Evolutionary conservation across 768 basidiomycete genomes (phyloP).

Genomic region (Tubosaeta brunneosetosa): DNA sequence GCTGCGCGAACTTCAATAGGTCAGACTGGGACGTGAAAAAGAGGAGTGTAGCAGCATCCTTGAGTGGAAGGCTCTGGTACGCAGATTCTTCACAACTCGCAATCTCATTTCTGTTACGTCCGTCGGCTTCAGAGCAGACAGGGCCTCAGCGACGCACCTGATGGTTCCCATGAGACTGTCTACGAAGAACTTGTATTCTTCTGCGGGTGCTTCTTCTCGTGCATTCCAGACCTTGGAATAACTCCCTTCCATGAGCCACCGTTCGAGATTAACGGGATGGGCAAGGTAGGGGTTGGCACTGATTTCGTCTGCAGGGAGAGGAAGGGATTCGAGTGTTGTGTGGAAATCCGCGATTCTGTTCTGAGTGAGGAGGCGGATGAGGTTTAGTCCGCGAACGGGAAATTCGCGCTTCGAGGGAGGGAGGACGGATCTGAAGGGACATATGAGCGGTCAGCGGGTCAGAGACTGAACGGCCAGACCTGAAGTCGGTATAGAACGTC

Average conservation of each 20-base stretch:
- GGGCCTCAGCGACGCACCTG: constrained; percentile 45
- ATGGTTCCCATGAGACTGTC: constrained; percentile 94
- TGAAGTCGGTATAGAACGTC: constrained; percentile 84
- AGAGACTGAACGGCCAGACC: constrained; percentile 37
- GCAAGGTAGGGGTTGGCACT: constrained; percentile 67
- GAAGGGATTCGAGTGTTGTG: constrained; percentile 89
- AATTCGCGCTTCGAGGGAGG: constrained; percentile 84
- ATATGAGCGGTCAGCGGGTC: constrained; percentile 1
- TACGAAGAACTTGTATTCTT: constrained; percentile 93
- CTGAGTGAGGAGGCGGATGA: constrained; percentile 91
- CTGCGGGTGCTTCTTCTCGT: constrained; percentile 84
- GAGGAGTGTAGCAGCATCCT: constrained; percentile 84
- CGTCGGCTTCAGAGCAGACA: constrained; percentile 2
- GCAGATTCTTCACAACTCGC: constrained; percentile 94
- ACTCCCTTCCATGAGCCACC: constrained; percentile 98
- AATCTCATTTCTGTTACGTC: constrained; percentile 76
- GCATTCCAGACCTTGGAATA: constrained; percentile 99
- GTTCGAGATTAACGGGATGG: constrained; percentile 88
- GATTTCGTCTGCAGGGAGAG: constrained; percentile 62
- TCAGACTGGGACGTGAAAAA: constrained; percentile 87
- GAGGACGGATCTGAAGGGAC: constrained; percentile 52
- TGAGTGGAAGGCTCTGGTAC: constrained; percentile 85
- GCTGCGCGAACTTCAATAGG: constrained; percentile 73
- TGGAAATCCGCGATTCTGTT: constrained; percentile 98
- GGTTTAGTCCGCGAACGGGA: constrained; percentile 86